Conservation (phyloP, 495 filamentous ascomycete genomes). For the Aspergillus sclerotiicarbonarius region DNA sequence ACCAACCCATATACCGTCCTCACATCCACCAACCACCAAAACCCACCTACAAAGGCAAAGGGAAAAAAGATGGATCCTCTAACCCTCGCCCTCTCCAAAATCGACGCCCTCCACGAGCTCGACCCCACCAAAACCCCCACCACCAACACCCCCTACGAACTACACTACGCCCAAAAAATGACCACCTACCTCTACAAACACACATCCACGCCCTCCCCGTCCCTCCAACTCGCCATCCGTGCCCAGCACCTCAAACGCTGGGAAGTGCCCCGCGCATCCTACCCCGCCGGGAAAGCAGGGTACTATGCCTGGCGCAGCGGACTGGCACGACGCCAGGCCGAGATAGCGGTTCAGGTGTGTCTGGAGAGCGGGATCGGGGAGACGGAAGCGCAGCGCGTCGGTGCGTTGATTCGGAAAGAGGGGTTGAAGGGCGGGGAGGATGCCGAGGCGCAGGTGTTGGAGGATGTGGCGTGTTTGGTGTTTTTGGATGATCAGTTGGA, state of each 20-base stretch:
- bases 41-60: conserved; percentile 11
- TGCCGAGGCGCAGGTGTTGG: conserved; percentile 66
- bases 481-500: conserved; percentile 85
- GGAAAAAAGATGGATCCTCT: conserved; percentile 20
- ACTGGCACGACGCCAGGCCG: conserved; percentile 68
- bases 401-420: conserved; percentile 63
- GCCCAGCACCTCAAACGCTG: conserved; percentile 82
- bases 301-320: conserved; percentile 74
- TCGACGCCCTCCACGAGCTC: conserved; percentile 50
- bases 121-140: conserved; percentile 9
- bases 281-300: conserved; percentile 65
- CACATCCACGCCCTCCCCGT: conserved; percentile 55
- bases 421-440: conserved; percentile 63
- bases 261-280: conserved; percentile 70
- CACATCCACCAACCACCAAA: neutral
- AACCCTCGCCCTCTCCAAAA: conserved; percentile 54
- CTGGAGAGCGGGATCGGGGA: conserved; percentile 45
- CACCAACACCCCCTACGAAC: conserved; percentile 59
- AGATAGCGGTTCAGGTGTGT: conserved; percentile 55
- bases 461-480: conserved; percentile 83
- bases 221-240: conserved; percentile 68
- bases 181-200: conserved; percentile 61
- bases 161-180: conserved; percentile 78
- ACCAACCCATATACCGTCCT: neutral
- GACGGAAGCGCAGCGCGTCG: conserved; percentile 53